Conservation (phyloP, 2,329 filamentous ascomycete genomes). For the Microcyclospora tardicrescens region DNA sequence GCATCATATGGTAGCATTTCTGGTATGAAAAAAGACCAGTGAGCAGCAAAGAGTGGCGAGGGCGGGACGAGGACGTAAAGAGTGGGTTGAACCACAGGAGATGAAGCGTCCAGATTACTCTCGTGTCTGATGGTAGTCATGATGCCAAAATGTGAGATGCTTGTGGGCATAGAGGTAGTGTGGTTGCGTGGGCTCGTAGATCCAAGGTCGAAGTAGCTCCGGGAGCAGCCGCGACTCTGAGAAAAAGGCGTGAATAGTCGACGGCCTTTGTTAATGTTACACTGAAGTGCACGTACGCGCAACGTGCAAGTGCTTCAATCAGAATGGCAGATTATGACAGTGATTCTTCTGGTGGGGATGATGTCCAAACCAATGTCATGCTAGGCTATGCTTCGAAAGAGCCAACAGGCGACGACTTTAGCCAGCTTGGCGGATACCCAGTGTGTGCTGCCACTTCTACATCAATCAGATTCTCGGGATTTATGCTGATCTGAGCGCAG, state of each 20-base stretch:
- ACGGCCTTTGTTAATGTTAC: too few relatives aligned
- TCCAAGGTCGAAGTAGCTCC: too few relatives aligned
- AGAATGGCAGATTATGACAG: conserved; percentile 60
- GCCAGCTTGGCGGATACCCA: conserved; percentile 73
- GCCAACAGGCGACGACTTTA: conserved; percentile 66
- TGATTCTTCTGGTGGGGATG: conserved; percentile 62
- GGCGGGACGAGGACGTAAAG: conserved; percentile 10
- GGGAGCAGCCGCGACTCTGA: too few relatives aligned
- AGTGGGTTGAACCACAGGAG: background rate
- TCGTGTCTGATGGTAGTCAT: too few relatives aligned
- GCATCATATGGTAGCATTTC: conserved; percentile 2
- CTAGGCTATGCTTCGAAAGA: conserved; percentile 81
- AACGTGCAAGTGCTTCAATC: too few relatives aligned
- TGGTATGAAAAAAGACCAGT: conserved; percentile 10
- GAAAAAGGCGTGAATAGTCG: too few relatives aligned
- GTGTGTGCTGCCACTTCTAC: conserved; percentile 41
- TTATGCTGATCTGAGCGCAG: conserved; percentile 33
- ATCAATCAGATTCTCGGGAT: background rate
- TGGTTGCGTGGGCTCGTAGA: too few relatives aligned
- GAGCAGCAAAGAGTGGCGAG: conserved; percentile 11
- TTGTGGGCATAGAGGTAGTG: too few relatives aligned
- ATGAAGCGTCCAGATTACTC: too few relatives aligned
- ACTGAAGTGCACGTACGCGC: too few relatives aligned
- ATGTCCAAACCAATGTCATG: conserved; percentile 72
- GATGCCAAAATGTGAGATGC: too few relatives aligned